A percentile compares a stretch with the other conserved stretches of the same genome.
phyloP scores from a whole-genome alignment of 2,329 filamentous ascomycete species.

The Phoma sp. region DNA sequence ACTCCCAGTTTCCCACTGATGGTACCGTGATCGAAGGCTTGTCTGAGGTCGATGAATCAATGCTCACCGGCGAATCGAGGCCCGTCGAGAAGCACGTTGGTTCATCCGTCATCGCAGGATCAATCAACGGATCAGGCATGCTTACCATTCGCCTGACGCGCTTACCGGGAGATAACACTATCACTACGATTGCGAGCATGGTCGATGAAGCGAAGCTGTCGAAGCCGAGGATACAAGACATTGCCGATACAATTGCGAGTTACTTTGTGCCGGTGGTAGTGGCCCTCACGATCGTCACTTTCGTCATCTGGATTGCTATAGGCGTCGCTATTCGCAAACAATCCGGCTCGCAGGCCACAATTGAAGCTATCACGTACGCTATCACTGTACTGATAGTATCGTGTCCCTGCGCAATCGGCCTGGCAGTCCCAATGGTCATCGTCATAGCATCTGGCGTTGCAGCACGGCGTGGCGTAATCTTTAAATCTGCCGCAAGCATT shows the following conservation, averaged over 20 bases:
- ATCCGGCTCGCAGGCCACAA: constrained; percentile 57
- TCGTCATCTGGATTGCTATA: constrained; percentile 70
- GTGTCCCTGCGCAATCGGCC: constrained; percentile 79
- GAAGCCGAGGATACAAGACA: constrained; percentile 72
- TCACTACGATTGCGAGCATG: constrained; percentile 72
- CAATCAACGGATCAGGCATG: constrained; percentile 62
- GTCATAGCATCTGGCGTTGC: constrained; percentile 73
- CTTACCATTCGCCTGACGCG: constrained; percentile 63
- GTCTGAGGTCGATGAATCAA: constrained; percentile 76
- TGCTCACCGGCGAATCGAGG: constrained; percentile 75
- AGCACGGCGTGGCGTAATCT: constrained; percentile 70
- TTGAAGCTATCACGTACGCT: constrained; percentile 72
- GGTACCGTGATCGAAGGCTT: constrained; percentile 68
- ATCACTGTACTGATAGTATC: constrained; percentile 79
- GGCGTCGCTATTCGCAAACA: constrained; percentile 54
- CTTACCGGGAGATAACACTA: constrained; percentile 74
- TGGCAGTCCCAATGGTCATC: constrained; percentile 81
- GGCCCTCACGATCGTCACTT: constrained; percentile 63
- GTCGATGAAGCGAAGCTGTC: constrained; percentile 74
- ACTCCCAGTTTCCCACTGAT: constrained; percentile 70
- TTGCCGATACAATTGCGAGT: constrained; percentile 71
- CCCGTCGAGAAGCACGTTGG: constrained; percentile 65
- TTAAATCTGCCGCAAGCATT: constrained; percentile 70
- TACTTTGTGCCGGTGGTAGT: constrained; percentile 75
- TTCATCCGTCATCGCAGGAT: constrained; percentile 69